Evolutionary conservation across 306 rosid species (phyloP).

Genomic region (Pyrus bretschneideri): DNA sequence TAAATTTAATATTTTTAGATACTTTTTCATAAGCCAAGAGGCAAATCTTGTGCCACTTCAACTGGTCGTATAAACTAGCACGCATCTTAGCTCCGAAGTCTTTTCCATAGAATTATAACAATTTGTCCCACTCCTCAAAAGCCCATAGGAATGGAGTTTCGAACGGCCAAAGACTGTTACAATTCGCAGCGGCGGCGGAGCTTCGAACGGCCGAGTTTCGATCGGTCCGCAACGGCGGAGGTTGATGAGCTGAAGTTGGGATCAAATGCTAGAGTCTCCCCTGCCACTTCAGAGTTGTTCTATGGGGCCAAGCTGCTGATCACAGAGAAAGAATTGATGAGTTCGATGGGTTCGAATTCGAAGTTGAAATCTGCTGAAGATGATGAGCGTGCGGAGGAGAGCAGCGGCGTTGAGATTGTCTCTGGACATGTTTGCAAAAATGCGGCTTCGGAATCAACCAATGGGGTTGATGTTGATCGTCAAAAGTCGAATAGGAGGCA

Average conservation of each 20-base stretch:
- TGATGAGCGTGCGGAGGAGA: conserved; percentile 26
- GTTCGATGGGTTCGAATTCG: conserved; percentile 24
- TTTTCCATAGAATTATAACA: too few species aligned
- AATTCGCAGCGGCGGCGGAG: conserved; percentile 55
- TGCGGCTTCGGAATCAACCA: background rate
- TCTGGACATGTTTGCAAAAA: conserved; percentile 30
- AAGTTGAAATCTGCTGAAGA: conserved; percentile 27
- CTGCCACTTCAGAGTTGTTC: conserved; percentile 73
- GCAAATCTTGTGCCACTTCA: conserved; percentile 3
- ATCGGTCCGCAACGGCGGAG: conserved; percentile 48
- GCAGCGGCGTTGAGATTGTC: background rate
- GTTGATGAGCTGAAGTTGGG: conserved; percentile 66
- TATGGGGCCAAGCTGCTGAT: conserved; percentile 77
- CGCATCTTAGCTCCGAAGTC: background rate
- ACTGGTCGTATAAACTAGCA: background rate
- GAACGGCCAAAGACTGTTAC: conserved; percentile 51
- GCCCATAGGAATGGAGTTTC: too few species aligned
- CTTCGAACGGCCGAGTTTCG: too few species aligned
- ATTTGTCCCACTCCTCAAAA: too few species aligned
- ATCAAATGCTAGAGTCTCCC: conserved; percentile 76
- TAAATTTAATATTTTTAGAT: too few species aligned
- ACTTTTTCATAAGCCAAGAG: background rate
- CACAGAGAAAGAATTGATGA: conserved; percentile 52
- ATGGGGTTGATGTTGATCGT: conserved; percentile 1
- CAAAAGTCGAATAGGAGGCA: conserved; percentile 47